Base-by-base conservation (phyloP, 2,329 filamentous ascomycete species). In the Nothopassalora personata region DNA sequence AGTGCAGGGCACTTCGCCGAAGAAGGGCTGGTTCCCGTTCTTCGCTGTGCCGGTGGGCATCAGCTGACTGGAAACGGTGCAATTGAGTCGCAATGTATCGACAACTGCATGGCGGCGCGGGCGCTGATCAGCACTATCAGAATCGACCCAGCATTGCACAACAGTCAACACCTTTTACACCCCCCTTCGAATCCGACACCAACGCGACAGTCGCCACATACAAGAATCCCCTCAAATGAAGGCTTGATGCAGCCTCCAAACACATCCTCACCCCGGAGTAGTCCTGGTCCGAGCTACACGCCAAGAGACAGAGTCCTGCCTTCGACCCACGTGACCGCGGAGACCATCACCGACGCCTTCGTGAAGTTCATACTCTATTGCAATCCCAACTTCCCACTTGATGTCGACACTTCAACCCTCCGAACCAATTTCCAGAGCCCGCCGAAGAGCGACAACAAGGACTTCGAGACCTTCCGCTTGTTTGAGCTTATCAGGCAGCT, bases 311-410 rank as follows among this genome's bases (percentile, higher is more conserved):
- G 82, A 54, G 64, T 74, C 19, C 74, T 93, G 51, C 92, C 92
- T 7, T 79, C 85, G 57, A 84, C 82, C 63, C 78, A 85, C 61
- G 85, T 96, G 31, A 86, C 83, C 3, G 82, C 85, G 66, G 82
- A 83, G 1, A 88, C 82, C 11, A 86, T 97, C 64, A 89, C 92
- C 69, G 85, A 93, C 71, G 87, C 90, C 53, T 97, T 92, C 72
- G 86, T 92, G 60, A 75, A 80, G 65, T 97, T 97, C 72, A 89
- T 97, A 67, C 80, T 97, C 58, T 90, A 91, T 74, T 96, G 92
- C 79, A 97, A 97, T 73, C 92, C 92, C 5, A 86, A 84, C 47
- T 86, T 96, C 53, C 80, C 88, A 2, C 72, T 81, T n/a, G 81
- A 85, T 15, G 83, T 83, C 47, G 88, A 95, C 74, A 88, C 89